Percentiles rank a stretch among this genome's conserved stretches.
These are phyloP conservation scores for Angomonas desouzai DNA, from an alignment of 208 protist genomes.

Conservation along the genomic window DNA sequence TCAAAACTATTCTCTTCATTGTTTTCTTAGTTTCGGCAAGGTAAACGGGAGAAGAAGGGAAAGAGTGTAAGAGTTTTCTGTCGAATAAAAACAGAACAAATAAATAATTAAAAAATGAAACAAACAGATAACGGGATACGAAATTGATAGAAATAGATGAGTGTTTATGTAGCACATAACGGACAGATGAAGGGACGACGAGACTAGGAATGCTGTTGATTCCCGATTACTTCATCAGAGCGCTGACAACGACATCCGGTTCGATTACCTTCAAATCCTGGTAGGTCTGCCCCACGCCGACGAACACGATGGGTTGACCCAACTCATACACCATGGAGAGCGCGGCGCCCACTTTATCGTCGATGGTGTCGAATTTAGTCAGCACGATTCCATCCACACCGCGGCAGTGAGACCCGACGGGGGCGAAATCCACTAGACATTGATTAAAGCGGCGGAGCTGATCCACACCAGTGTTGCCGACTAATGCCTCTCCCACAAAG, in stretches of 20 bases:
- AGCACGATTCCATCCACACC: constrained; percentile 99
- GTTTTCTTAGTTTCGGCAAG: background rate
- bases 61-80: background rate
- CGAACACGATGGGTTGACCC: constrained; percentile 99
- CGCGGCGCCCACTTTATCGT: constrained; percentile 99
- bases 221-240: constrained; percentile 84
- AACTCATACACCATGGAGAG: constrained; percentile 99
- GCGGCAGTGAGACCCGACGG: constrained; percentile 61
- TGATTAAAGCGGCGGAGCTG: constrained; percentile 98
- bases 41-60: background rate
- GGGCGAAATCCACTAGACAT: constrained; percentile 91
- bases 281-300: constrained; percentile 99
- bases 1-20: constrained; percentile 13
- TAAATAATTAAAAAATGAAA: constrained; percentile 18
- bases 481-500: constrained; percentile 99
- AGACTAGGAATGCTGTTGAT: too few relatives aligned
- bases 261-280: constrained; percentile 96
- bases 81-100: constrained; percentile 9
- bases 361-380: constrained; percentile 99
- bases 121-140: too few relatives aligned
- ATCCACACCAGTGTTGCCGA: constrained; percentile 99
- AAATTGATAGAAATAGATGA: too few relatives aligned
- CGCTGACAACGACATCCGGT: constrained; percentile 92
- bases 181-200: background rate
- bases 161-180: background rate